Evolutionary conservation across 768 basidiomycete species (phyloP), one percentile per base, ranked within the genome.

Genomic region (Boletus subparvulus): DNA sequence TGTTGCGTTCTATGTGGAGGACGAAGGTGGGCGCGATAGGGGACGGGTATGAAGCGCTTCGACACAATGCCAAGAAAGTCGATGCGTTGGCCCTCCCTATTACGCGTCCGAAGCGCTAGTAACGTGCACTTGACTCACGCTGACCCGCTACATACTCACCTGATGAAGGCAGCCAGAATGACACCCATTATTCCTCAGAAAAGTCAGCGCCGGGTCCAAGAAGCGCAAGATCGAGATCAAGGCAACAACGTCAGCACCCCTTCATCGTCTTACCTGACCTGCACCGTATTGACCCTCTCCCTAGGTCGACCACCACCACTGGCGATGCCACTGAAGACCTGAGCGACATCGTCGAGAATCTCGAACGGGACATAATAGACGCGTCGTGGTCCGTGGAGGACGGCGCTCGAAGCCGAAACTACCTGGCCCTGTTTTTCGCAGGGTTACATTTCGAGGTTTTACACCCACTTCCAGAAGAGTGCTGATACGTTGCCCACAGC

Each of bases 21-120:
- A n/a, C n/a, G n/a, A n/a, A n/a, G 13, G 83, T 80, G 21, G 75
- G 78, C 42, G 77, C 73, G 19, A 72, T 80, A 8, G 79, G 77
- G 0, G 91, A 92, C 67, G 93, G 90, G 11, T 95, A 95, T 56
- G 92, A 94, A 55, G 88, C 87, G 63, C 77, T 95, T 56, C 75
- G 92, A 61, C 75, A 80, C 66, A 81, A 78, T 60, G 84, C 86
- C 7, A 86, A 82, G 73, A 90, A 87, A 69, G 75, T 73, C 41
- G 77, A 80, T 60, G 78, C 83, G 1, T 71, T 93, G 30, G 80
- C 80, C 48, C 74, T 44, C 3, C 44, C 32, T 45, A 50, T 50
- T 17, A 28, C 5, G n/a, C 26, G n/a, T 45, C 14, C 6, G 10
- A 50, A 6, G 10, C 30, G 6, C 30, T 30, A 26, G 26, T 21